phyloP scores from a whole-genome alignment of 225 moss, liverwort and hornwort species.

The Polytrichum commune region DNA sequence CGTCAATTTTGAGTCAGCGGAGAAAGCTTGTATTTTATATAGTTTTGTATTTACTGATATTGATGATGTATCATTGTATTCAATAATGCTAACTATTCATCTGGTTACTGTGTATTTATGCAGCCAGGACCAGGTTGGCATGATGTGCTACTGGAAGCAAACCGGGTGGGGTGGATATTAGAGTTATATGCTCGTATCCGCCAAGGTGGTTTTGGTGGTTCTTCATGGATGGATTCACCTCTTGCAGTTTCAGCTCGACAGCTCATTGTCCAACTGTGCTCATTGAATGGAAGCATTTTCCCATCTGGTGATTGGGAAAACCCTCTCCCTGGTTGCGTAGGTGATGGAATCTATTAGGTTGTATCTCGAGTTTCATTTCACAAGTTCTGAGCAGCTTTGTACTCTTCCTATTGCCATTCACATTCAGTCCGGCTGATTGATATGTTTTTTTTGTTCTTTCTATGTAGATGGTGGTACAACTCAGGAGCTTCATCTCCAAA shows the following conservation, averaged over 20 bases:
- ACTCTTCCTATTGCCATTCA: too few species aligned
- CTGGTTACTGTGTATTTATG: constrained; percentile 13
- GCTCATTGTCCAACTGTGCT: constrained; percentile 93
- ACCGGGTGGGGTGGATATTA: constrained; percentile 85
- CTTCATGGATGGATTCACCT: constrained; percentile 88
- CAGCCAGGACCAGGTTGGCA: constrained; percentile 99
- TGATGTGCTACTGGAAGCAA: constrained; percentile 80
- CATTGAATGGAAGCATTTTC: constrained; percentile 93
- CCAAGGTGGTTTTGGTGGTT: constrained; percentile 67
- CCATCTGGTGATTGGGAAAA: constrained; percentile 54
- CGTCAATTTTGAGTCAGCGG: too few species aligned
- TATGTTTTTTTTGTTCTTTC: not conserved
- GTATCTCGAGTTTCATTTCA: not conserved
- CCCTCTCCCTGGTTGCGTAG: not conserved
- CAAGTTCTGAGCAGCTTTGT: not conserved
- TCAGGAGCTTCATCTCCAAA: constrained; percentile 96
- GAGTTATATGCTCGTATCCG: constrained; percentile 84
- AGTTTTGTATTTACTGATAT: too few species aligned
- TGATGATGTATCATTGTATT: too few species aligned
- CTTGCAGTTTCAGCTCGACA: constrained; percentile 95
- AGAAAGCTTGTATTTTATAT: too few species aligned
- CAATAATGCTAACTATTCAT: too few species aligned
- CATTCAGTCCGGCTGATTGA: not conserved
- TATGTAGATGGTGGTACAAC: constrained; percentile 73
- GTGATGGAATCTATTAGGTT: not conserved